Percentiles rank a stretch among this genome's conserved stretches.
These are phyloP conservation scores for Penicillium sp. DNA, from an alignment of 2,329 filamentous ascomycete genomes.

Conservation along the genomic window DNA sequence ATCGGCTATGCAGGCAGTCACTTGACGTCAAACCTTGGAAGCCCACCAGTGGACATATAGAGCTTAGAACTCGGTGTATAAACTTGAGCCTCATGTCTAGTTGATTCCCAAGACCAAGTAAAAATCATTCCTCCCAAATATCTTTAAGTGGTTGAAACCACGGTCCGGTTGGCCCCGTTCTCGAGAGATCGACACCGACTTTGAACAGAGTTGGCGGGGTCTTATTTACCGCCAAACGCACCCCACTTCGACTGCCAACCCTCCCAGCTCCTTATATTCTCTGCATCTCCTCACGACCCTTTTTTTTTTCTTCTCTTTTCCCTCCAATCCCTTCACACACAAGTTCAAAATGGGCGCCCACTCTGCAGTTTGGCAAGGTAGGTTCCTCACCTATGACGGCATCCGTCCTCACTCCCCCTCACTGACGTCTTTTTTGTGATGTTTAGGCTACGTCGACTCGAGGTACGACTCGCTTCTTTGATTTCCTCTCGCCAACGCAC, in stretches of 20 bases:
- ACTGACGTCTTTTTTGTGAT: slow-evolving; percentile 18
- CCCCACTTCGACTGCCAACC: slow-evolving; percentile 17
- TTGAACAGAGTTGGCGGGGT: slow-evolving; percentile 3
- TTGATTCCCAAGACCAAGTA: too few relatives aligned
- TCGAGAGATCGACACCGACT: slow-evolving; percentile 15
- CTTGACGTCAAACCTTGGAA: background rate
- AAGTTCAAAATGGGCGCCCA: slow-evolving; percentile 35
- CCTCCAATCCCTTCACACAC: slow-evolving; percentile 1
- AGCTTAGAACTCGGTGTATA: background rate
- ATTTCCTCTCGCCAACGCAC: background rate
- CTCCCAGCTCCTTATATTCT: slow-evolving; percentile 20
- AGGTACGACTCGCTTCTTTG: slow-evolving; percentile 49
- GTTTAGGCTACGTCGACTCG: slow-evolving; percentile 61
- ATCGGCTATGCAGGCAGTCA: background rate
- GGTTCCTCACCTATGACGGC: background rate
- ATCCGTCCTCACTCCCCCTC: slow-evolving; percentile 1
- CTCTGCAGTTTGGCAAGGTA: slow-evolving; percentile 41
- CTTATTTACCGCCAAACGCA: slow-evolving; percentile 25
- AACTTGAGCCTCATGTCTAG: too few relatives aligned
- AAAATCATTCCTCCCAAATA: too few relatives aligned
- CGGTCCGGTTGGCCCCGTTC: background rate
- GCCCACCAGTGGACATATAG: background rate
- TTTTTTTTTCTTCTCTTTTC: slow-evolving; percentile 4
- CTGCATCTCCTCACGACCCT: slow-evolving; percentile 7
- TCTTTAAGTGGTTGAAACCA: too few relatives aligned